Percentiles rank a stretch among this genome's conserved stretches.
These are phyloP conservation scores for Macrotyloma uniflorum DNA, from an alignment of 306 rosid genomes.

Conservation along the genomic window DNA sequence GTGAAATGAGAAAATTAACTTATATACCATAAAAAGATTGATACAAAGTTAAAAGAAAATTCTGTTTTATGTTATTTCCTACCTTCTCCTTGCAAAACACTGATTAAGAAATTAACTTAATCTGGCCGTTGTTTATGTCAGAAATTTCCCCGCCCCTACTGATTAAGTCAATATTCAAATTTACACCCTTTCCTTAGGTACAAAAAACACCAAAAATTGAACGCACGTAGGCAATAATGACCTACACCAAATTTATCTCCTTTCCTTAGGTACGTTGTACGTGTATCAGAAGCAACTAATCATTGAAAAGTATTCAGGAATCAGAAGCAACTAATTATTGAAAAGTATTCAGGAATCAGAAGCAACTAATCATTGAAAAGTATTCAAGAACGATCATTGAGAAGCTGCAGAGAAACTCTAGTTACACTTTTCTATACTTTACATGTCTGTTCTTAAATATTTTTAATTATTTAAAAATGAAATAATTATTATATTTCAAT, in stretches of 20 bases:
- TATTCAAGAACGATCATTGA: background rate
- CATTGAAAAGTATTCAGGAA: background rate
- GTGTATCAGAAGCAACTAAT: background rate
- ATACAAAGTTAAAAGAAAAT: too few relatives aligned
- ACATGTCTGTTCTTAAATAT: background rate
- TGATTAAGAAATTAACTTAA: too few relatives aligned
- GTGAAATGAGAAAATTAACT: too few relatives aligned
- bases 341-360: too few relatives aligned
- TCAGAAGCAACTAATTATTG: too few relatives aligned
- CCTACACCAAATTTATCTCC: background rate
- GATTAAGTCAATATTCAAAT: background rate
- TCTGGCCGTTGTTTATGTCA: too few relatives aligned
- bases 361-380: background rate
- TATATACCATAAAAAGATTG: too few relatives aligned
- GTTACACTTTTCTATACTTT: background rate
- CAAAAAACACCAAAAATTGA: background rate
- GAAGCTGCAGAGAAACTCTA: constrained; percentile 20
- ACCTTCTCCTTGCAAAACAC: too few relatives aligned
- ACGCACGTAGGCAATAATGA: background rate
- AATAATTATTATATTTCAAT: background rate
- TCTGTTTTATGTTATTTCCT: too few relatives aligned
- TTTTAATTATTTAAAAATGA: background rate
- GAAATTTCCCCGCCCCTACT: too few relatives aligned
- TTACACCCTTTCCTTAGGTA: background rate
- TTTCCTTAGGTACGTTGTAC: background rate